phyloP scores from a whole-genome alignment of 306 rosid species.

The Hylodesmum podocarpum region DNA sequence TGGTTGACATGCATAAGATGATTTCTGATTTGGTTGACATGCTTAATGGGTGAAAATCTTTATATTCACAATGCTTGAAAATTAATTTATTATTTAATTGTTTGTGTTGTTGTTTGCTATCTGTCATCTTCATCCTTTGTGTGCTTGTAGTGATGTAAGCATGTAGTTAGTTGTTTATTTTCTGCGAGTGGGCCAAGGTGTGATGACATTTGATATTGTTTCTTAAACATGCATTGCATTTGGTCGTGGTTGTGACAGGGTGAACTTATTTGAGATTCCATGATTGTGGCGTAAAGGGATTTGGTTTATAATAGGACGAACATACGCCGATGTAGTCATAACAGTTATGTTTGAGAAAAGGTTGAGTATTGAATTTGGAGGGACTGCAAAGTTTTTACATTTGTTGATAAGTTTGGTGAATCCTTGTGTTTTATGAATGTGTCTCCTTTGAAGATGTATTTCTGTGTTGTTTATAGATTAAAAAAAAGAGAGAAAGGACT shows the following conservation, averaged over 20 bases:
- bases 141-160: conserved; percentile 1
- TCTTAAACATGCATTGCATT: conserved; percentile 2
- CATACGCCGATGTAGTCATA: neutral
- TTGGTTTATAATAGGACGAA: neutral
- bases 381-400: neutral
- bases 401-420: neutral
- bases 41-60: neutral
- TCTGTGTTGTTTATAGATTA: neutral
- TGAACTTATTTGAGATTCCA: conserved; percentile 5
- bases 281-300: neutral
- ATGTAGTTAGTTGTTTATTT: conserved; percentile 10
- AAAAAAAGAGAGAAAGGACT: neutral
- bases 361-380: neutral
- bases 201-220: conserved; percentile 1
- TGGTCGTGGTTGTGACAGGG: conserved; percentile 7
- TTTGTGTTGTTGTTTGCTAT: neutral
- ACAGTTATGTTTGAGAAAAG: neutral
- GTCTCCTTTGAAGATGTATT: neutral
- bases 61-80: neutral
- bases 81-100: neutral
- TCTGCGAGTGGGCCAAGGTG: conserved; percentile 5
- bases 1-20: neutral
- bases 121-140: neutral
- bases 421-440: neutral
- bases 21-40: neutral